A percentile compares a stretch with the other conserved stretches of the same genome.
phyloP scores from a whole-genome alignment of 805 yeast genomes.

The Kazachstania viticola region DNA sequence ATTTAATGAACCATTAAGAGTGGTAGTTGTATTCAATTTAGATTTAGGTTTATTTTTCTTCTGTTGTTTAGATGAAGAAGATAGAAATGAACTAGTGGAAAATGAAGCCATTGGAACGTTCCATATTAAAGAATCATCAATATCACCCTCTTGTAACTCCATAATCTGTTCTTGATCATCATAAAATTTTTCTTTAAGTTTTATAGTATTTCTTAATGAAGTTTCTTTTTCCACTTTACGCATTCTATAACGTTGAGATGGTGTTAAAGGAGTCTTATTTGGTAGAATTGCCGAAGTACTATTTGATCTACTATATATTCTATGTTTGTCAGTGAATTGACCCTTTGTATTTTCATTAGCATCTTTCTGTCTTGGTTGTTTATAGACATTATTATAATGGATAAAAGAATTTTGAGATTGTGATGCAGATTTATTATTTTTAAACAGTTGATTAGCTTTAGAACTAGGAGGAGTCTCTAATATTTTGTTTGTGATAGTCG shows the following conservation, averaged over 20 bases:
- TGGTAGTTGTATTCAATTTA: background rate
- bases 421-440: constrained; percentile 1
- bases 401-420: constrained; percentile 1
- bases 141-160: constrained; percentile 20
- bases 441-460: constrained; percentile 1
- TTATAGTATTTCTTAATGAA: constrained; percentile 24
- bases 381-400: constrained; percentile 5
- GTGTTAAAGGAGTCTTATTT: constrained; percentile 22
- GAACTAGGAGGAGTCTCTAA: constrained; percentile 1
- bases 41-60: background rate
- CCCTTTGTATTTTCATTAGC: background rate
- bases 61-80: background rate
- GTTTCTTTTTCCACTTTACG: constrained; percentile 29
- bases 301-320: constrained; percentile 5
- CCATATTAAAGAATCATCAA: constrained; percentile 35
- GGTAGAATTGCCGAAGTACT: constrained; percentile 9
- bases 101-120: constrained; percentile 41
- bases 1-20: background rate
- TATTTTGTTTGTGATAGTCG: too few species aligned
- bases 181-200: constrained; percentile 29
- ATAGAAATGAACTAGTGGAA: constrained; percentile 22
- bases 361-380: constrained; percentile 2
- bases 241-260: constrained; percentile 32
- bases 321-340: background rate
- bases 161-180: constrained; percentile 24